A percentile compares a stretch with the other conserved stretches of the same genome.
phyloP scores from a whole-genome alignment of 2,329 filamentous ascomycete species.

The Sclerotinia borealis region DNA sequence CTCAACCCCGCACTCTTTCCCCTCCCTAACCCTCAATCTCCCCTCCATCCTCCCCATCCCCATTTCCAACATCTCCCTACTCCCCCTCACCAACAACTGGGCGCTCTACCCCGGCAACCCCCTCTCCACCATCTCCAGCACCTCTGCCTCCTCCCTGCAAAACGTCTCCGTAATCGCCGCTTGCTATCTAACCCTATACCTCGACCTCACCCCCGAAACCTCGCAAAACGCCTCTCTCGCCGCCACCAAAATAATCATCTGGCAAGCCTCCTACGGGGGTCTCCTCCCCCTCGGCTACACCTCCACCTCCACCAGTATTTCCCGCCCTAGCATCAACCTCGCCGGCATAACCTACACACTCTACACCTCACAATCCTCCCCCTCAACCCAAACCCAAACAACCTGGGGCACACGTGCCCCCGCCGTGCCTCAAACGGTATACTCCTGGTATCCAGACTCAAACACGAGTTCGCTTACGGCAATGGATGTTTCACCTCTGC shows the following conservation, averaged over 20 bases:
- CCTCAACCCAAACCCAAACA: rapidly evolving
- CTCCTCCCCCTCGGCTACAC: neutral
- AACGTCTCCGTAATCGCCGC: neutral
- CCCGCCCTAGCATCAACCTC: neutral
- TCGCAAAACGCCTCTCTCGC: neutral
- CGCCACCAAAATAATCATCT: neutral
- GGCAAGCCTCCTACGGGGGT: neutral
- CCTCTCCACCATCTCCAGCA: neutral
- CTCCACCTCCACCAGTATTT: neutral
- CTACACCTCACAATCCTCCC: neutral
- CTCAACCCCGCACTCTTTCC: neutral
- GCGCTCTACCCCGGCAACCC: neutral
- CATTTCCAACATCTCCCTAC: neutral
- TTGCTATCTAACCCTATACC: neutral
- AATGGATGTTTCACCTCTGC: neutral
- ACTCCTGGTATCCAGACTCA: neutral
- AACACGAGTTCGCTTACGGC: neutral
- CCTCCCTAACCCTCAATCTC: neutral
- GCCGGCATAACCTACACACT: neutral
- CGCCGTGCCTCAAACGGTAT: neutral
- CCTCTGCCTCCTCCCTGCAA: neutral
- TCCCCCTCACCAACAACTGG: neutral
- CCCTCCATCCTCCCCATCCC: neutral
- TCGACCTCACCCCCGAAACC: neutral
- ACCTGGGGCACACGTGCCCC: no score